These are phyloP conservation scores for Ceratocystiopsis minuta DNA, from an alignment of 2,329 filamentous ascomycete genomes.

Conservation along the genomic window DNA sequence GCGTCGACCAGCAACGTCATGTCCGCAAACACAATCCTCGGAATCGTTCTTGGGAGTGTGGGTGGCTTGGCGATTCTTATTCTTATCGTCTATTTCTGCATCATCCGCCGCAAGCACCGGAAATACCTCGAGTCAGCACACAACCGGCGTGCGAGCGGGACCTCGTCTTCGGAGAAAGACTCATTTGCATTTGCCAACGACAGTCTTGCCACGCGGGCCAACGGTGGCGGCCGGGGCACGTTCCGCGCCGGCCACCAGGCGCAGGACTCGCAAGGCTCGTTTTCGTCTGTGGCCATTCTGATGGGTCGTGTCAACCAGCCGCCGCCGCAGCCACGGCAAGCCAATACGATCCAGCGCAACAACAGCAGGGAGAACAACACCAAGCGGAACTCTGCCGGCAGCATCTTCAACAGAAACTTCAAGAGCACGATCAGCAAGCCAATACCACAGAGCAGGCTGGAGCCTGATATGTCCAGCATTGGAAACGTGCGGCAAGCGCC, in stretches of 20 bases:
- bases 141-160: slow-evolving; percentile 23
- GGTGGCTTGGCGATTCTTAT: slow-evolving; percentile 54
- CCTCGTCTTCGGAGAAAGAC: slow-evolving; percentile 39
- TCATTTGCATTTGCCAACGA: slow-evolving; percentile 29
- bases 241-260: slow-evolving; percentile 35
- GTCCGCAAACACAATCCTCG: slow-evolving; percentile 44
- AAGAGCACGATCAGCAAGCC: slow-evolving; percentile 46
- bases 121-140: slow-evolving; percentile 29
- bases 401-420: slow-evolving; percentile 43
- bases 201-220: slow-evolving; percentile 18
- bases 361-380: slow-evolving; percentile 32
- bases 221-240: slow-evolving; percentile 14
- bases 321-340: slow-evolving; percentile 15
- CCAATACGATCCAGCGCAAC: slow-evolving; percentile 10
- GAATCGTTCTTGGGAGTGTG: slow-evolving; percentile 67
- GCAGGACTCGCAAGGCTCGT: slow-evolving; percentile 36
- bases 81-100: slow-evolving; percentile 46
- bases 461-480: slow-evolving; percentile 8
- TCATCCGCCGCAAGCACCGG: slow-evolving; percentile 33
- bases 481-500: slow-evolving; percentile 17
- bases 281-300: slow-evolving; percentile 46
- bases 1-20: slow-evolving; percentile 15
- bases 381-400: slow-evolving; percentile 30
- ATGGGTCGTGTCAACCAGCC: slow-evolving; percentile 42
- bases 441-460: slow-evolving; percentile 24